Evolutionary conservation across 1,284 basidiomycete genomes (phyloP).

Genomic region (Microbotryomycetes sp.): DNA sequence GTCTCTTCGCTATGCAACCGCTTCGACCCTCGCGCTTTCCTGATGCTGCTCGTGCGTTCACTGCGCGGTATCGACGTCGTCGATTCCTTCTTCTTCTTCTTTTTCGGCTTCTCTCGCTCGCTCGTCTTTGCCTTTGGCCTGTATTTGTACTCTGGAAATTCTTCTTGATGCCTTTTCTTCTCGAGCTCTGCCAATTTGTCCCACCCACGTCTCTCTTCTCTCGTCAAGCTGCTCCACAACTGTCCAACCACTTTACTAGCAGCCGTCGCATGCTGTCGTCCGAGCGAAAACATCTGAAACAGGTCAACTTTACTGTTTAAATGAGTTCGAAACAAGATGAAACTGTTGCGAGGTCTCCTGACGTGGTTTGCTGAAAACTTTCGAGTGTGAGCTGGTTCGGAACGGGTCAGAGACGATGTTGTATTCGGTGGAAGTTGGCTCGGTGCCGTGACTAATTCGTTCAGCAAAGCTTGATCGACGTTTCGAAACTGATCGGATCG

Average conservation of each 20-base stretch:
- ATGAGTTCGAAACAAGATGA: constrained; percentile 83
- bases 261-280: constrained; percentile 14
- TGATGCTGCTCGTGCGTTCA: too few species aligned
- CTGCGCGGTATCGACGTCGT: too few species aligned
- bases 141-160: constrained; percentile 18
- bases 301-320: constrained; percentile 70
- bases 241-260: constrained; percentile 16
- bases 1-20: too few species aligned
- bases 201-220: constrained; percentile 14
- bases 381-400: constrained; percentile 9
- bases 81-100: not conserved
- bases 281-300: constrained; percentile 58
- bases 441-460: not conserved
- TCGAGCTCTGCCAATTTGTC: constrained; percentile 20
- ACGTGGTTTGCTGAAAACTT: constrained; percentile 53
- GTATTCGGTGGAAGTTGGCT: not conserved
- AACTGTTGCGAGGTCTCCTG: constrained; percentile 83
- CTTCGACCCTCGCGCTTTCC: too few species aligned
- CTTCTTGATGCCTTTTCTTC: constrained; percentile 12
- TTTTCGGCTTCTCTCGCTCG: not conserved
- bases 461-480: not conserved
- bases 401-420: not conserved
- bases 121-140: not conserved
- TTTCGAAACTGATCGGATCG: too few species aligned
- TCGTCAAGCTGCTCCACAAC: constrained; percentile 11